Conservation (phyloP, 805 yeast genomes). For the Geotrichum ghanense region DNA sequence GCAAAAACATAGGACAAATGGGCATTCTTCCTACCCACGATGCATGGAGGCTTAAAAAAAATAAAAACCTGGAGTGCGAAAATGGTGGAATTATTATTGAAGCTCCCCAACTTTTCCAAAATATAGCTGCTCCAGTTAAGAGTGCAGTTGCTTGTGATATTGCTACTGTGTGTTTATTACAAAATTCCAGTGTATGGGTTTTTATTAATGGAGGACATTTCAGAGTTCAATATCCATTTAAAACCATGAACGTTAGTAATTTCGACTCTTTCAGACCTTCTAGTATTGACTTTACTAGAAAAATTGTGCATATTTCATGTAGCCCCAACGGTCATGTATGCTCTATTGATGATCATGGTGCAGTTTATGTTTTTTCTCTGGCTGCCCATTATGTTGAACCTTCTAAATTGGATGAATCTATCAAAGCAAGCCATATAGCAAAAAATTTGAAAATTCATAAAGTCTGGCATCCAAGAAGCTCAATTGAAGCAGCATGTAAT, state of each 20-base stretch:
- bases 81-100: constrained; percentile 21
- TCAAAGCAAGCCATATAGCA: constrained; percentile 10
- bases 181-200: constrained; percentile 49
- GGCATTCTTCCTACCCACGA: constrained; percentile 35
- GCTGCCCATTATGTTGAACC: constrained; percentile 13
- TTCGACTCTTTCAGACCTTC: constrained; percentile 14
- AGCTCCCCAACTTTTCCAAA: constrained; percentile 31
- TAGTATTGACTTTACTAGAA: constrained; percentile 6
- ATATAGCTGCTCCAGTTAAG: constrained; percentile 38
- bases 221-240: constrained; percentile 28
- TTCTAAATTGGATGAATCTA: constrained; percentile 3
- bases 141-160: constrained; percentile 54
- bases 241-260: constrained; percentile 16
- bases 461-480: constrained; percentile 26
- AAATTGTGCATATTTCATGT: constrained; percentile 16
- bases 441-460: constrained; percentile 9
- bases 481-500: constrained; percentile 49
- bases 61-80: constrained; percentile 5
- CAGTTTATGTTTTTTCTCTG: constrained; percentile 16
- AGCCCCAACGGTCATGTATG: constrained; percentile 15
- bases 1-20: constrained; percentile 73
- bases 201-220: constrained; percentile 47
- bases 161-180: constrained; percentile 55
- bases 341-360: constrained; percentile 15
- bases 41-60: neutral